Base-by-base conservation (phyloP, 768 basidiomycete genomes). In the Psilocybe tampanensis region DNA sequence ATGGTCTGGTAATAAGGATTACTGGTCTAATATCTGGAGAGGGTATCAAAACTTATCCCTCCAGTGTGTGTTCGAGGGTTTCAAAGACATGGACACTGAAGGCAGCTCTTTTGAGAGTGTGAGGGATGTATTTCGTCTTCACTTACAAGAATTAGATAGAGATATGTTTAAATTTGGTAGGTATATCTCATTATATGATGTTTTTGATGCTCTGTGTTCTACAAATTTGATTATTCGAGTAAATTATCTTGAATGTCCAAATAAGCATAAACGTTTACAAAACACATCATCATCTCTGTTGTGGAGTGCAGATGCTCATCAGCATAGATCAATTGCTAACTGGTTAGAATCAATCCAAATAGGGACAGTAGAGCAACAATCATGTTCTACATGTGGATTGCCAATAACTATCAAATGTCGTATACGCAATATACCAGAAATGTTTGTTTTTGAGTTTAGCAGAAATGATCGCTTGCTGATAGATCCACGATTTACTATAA, bases 311-410 rank as follows among this genome's bases (percentile, higher is more conserved):
- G 29, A 29, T 9, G n/a, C n/a, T n/a, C 29, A 29, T 29, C 5
- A 9, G 9, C n/a, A 23, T n/a, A 45, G 9, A 11, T 8, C 34
- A 6, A 36, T 13, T 59, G 60, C 9, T 66, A n/a, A n/a, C 48
- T 26, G 4, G 24, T 17, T 23, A 21, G 44, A 19, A 29, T 5
- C 29, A 29, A n/a, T n/a, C 9, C 29, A 29, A 29, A 29, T 5
- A 29, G 29, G 29, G 29, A 29, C 9, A 29, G 9, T 29, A n/a
- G n/a, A n/a, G n/a, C n/a, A n/a, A n/a, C 29, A 29, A 29, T 29
- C 29, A 29, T 29, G 29, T 29, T 9, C 4, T 29, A 29, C 5
- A 5, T 29, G 29, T 29, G 29, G 9, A 29, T 29, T 9, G 4
- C 29, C 29, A 5, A 29, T 29, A 29, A 29, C n/a, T n/a, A 29